Conservation (phyloP, 768 basidiomycete genomes). For the Zangia roseola region DNA sequence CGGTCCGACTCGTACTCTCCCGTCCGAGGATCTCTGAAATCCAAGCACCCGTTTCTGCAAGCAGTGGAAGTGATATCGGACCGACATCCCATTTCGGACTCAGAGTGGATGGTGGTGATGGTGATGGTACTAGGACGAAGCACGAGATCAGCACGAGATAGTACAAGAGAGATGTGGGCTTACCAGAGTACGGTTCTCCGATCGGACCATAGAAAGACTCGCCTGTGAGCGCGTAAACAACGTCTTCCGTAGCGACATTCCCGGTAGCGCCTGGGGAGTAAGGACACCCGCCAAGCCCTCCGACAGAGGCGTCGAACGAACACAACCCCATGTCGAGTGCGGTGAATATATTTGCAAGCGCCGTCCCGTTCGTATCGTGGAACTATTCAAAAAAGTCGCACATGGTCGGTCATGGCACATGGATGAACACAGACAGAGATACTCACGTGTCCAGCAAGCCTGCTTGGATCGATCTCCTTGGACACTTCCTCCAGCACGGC, state of each 20-base stretch:
- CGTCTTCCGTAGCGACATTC: conserved; percentile 92
- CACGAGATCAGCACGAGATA: neutral
- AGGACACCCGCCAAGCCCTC: conserved; percentile 92
- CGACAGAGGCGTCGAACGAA: conserved; percentile 82
- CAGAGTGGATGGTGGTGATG: neutral
- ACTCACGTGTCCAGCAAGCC: conserved; percentile 60
- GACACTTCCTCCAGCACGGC: conserved; percentile 71
- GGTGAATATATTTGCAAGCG: conserved; percentile 70
- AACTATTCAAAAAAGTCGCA: conserved; percentile 46
- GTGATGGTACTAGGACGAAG: neutral
- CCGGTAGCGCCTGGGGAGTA: conserved; percentile 96
- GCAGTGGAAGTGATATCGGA: conserved; percentile 57
- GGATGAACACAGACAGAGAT: conserved; percentile 32
- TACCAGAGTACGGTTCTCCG: conserved; percentile 33
- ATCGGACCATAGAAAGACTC: conserved; percentile 53
- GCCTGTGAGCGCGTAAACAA: conserved; percentile 76
- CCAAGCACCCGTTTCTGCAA: conserved; percentile 83
- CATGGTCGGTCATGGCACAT: neutral
- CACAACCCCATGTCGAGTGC: conserved; percentile 73
- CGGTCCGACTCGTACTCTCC: conserved; percentile 74
- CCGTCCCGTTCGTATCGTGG: conserved; percentile 89
- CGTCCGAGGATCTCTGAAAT: conserved; percentile 66
- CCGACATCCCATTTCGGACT: conserved; percentile 32
- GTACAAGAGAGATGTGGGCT: neutral
- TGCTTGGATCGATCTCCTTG: conserved; percentile 55